Base-by-base conservation (phyloP, 2,329 filamentous ascomycete genomes). In the Sphaerostilbella broomeana region DNA sequence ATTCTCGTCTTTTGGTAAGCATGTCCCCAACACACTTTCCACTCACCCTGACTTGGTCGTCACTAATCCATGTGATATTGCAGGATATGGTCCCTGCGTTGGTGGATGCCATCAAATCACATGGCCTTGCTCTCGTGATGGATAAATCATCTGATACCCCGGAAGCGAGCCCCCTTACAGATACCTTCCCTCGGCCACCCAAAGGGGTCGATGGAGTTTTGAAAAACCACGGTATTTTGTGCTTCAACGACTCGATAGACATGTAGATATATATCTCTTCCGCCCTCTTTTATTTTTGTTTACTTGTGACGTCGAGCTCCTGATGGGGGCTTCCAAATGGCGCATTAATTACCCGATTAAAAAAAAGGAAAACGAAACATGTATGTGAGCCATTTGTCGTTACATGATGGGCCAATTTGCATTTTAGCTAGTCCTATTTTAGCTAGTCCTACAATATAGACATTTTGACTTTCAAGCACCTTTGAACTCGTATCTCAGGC, bases 11-110 rank as follows among this genome's bases (percentile, higher is more conserved):
- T 47, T 63, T 98, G 68, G 87, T 94, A 72, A 55, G 82, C 8
- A 10, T 22, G 10, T 16, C 9, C 27, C 19, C 2, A 32, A 17
- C 15, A 17, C 6, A 6, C 15, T 6, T 15, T 9, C 29, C 29
- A 16, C 12, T 32, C 15, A 13, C 12, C 4, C 11, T 12, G 6
- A 18, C 16, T 9, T 17, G 2, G 3, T 22, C 2, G 13, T 9
- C 15, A 16, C 30, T 43, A 25, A 34, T 20, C n/a, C n/a, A n/a
- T n/a, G n/a, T n/a, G 11, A 35, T 13, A 26, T 28, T 31, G 29
- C 45, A 94, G 88, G 86, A 94, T 46, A 87, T 95, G 68, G 89
- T 95, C 7, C 92, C 92, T 1, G 86, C 89, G 3, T 73, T 98
- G 32, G 81, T 94, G 38, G 86, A 94, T 50, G 86, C 89, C 2